Evolutionary conservation across 208 protist species (phyloP).

Genomic region (Acanthamoeba pearcei): DNA sequence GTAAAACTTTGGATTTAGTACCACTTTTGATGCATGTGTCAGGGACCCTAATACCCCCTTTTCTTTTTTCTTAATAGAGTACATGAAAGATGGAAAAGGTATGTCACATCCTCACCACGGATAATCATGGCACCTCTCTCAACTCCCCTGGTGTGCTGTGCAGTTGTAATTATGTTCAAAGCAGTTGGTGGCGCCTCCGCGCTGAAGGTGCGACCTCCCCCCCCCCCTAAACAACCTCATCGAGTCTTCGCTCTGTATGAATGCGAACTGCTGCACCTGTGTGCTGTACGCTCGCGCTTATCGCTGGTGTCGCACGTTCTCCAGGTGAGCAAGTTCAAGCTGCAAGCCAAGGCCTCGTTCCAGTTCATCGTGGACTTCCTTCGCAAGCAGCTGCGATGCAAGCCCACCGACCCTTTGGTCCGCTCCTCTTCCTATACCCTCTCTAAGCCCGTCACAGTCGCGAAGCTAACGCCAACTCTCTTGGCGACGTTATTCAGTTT

Average conservation of each 20-base stretch:
- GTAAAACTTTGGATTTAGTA: too few relatives aligned
- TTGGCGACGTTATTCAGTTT: not conserved
- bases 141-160: not conserved
- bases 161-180: conserved; percentile 70
- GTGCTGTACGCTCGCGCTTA: not conserved
- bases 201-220: not conserved
- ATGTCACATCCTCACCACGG: not conserved
- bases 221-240: too few relatives aligned
- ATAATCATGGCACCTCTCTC: not conserved
- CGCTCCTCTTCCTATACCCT: not conserved
- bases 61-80: not conserved
- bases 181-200: conserved; percentile 37
- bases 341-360: conserved; percentile 42
- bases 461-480: not conserved
- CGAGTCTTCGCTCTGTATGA: not conserved
- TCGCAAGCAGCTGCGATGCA: conserved; percentile 67
- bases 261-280: not conserved
- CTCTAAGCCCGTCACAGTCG: too few relatives aligned
- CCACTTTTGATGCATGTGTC: not conserved
- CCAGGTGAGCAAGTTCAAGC: conserved; percentile 72
- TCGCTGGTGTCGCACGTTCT: not conserved
- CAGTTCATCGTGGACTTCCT: conserved; percentile 66
- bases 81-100: conserved; percentile 73
- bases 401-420: conserved; percentile 60
- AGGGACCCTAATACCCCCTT: not conserved